Evolutionary conservation across 352 stramenopile genomes (phyloP).

Genomic region (Pythium pectinolyticum): DNA sequence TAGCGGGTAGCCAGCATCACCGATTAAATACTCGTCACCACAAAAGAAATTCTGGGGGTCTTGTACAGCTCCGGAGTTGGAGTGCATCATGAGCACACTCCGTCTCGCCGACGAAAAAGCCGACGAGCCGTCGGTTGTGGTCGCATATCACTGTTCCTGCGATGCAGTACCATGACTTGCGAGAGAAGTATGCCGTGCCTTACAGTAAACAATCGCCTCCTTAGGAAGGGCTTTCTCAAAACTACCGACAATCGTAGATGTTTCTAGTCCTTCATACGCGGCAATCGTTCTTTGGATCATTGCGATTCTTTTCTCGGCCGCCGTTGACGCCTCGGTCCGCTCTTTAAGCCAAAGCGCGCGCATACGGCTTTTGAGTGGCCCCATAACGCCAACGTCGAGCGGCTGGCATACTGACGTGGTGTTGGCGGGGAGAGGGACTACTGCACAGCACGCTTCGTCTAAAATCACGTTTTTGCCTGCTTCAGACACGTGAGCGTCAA

Average conservation of each 20-base stretch:
- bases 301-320: slow-evolving; percentile 3
- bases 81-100: no score
- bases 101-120: no score
- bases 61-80: no score
- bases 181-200: no score
- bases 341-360: slow-evolving; percentile 17
- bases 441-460: slow-evolving; percentile 5
- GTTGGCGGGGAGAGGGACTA: slow-evolving; percentile 16
- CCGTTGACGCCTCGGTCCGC: not conserved
- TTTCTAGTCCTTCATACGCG: slow-evolving; percentile 1
- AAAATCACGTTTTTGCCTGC: not conserved
- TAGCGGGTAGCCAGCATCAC: no score
- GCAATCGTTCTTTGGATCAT: slow-evolving; percentile 13
- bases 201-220: not conserved
- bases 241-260: not conserved
- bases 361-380: slow-evolving; percentile 15
- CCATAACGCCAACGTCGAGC: slow-evolving; percentile 21
- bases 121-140: no score
- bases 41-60: no score
- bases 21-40: no score
- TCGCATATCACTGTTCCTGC: no score
- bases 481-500: slow-evolving; percentile 22
- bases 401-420: slow-evolving; percentile 20
- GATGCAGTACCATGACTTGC: no score
- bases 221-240: not conserved